Evolutionary conservation across 2,329 filamentous ascomycete genomes (phyloP).

Genomic region (Pyrenophora seminiperda): DNA sequence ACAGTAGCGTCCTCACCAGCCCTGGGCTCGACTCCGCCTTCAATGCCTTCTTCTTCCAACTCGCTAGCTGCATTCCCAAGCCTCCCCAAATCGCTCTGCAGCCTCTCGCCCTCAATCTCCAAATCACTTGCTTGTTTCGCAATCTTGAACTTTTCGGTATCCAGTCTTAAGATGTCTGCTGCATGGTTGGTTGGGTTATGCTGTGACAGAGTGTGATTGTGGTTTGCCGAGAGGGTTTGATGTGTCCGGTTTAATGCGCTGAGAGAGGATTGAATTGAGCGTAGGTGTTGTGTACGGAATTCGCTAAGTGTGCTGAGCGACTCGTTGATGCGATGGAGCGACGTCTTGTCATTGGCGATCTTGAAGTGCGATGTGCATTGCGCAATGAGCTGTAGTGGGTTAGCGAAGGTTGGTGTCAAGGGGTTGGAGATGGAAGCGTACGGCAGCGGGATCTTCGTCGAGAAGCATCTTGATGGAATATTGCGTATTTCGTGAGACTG

Average conservation of each 20-base stretch:
- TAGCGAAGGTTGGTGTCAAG: conserved; percentile 13
- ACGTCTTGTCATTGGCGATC: conserved; percentile 83
- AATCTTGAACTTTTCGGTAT: conserved; percentile 91
- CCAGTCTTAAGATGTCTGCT: conserved; percentile 80
- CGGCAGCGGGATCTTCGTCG: conserved; percentile 87
- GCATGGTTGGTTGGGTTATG: conserved; percentile 83
- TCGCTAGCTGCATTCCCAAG: conserved; percentile 77
- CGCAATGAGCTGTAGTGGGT: conserved; percentile 72
- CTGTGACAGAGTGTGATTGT: conserved; percentile 73
- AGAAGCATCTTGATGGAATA: conserved; percentile 74
- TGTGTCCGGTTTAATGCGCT: conserved; percentile 74
- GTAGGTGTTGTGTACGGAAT: conserved; percentile 76
- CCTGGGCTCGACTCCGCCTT: conserved; percentile 67
- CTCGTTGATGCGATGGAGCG: conserved; percentile 81
- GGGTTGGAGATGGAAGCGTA: conserved; percentile 52
- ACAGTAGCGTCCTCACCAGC: conserved; percentile 56
- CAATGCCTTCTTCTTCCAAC: conserved; percentile 83
- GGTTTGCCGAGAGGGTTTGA: conserved; percentile 73
- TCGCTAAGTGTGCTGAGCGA: conserved; percentile 82
- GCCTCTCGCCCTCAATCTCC: conserved; percentile 93
- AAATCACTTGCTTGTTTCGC: conserved; percentile 90
- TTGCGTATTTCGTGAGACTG: conserved; percentile 9
- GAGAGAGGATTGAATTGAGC: conserved; percentile 43
- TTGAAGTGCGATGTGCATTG: conserved; percentile 96
- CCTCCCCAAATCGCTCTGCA: conserved; percentile 77